Percentiles rank a stretch among this genome's conserved stretches.
Conservation (phyloP, 306 rosid species). For the Corylus avellana region DNA sequence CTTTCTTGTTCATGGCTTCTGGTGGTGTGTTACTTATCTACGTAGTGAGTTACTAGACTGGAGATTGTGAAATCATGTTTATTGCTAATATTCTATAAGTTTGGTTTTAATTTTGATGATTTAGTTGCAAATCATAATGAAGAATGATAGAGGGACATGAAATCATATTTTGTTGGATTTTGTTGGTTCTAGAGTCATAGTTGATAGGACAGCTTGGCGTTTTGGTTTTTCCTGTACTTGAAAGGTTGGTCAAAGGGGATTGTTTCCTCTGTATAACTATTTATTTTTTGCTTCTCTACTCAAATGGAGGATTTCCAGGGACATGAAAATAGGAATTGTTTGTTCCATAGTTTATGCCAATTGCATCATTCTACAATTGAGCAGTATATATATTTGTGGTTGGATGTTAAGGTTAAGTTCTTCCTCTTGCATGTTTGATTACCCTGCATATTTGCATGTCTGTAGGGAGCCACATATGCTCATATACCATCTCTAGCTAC, state of each 20-base stretch:
- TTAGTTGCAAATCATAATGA: not conserved
- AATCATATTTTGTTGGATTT: too few species aligned
- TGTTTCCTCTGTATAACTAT: not conserved
- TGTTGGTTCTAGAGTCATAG: too few species aligned
- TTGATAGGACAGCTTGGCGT: too few species aligned
- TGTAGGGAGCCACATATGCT: not conserved
- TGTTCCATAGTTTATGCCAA: not conserved
- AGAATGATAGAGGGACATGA: not conserved
- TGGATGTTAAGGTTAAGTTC: not conserved
- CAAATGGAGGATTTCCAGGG: not conserved
- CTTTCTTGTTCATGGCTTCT: constrained; percentile 12
- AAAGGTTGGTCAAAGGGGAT: not conserved
- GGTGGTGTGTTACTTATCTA: not conserved
- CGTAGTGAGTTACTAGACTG: not conserved
- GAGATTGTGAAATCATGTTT: not conserved
- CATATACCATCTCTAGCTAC: not conserved
- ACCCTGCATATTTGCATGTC: not conserved
- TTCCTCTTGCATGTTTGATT: not conserved
- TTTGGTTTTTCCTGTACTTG: too few species aligned
- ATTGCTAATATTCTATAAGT: not conserved
- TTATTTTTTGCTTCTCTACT: not conserved
- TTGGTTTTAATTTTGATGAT: not conserved
- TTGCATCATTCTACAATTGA: not conserved
- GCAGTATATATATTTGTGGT: not conserved
- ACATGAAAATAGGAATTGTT: not conserved